Conservation (phyloP, 23 red algal genomes). For the Pyropia yezoensis region DNA sequence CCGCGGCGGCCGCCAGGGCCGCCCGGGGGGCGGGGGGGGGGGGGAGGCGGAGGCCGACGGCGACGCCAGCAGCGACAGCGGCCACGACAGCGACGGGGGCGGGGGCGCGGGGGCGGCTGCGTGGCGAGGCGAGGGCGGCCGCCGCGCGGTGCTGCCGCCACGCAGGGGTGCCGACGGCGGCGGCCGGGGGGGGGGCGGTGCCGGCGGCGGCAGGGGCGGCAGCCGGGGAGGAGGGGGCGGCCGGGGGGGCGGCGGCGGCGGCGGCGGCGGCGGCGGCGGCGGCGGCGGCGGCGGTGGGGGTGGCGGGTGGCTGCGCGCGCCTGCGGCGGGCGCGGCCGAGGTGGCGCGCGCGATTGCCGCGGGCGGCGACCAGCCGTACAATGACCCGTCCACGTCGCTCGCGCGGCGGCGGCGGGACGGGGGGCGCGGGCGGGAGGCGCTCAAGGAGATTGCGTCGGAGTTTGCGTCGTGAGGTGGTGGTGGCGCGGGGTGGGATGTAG, state of each 20-base stretch:
- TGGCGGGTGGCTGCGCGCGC: background rate
- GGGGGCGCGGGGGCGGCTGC: background rate
- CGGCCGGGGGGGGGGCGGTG: no score
- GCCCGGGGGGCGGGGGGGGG: background rate
- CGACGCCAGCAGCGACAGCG: slow-evolving; percentile 6
- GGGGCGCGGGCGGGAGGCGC: slow-evolving; percentile 38
- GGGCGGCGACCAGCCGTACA: slow-evolving; percentile 47
- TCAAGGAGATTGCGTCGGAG: slow-evolving; percentile 57
- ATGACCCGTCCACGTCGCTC: slow-evolving; percentile 37
- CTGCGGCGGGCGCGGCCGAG: slow-evolving; percentile 7
- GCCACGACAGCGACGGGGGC: background rate
- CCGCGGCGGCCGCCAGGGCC: background rate
- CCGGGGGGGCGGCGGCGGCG: background rate
- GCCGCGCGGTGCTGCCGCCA: no score
- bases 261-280: no score
- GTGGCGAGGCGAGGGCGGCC: no score
- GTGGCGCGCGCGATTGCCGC: slow-evolving; percentile 57
- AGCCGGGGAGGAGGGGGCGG: slow-evolving; percentile 19
- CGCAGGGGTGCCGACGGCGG: no score
- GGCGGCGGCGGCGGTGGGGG: no score
- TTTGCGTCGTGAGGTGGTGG: slow-evolving; percentile 13
- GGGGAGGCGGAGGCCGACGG: background rate
- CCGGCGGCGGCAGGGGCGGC: background rate
- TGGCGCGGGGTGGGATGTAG: no score
- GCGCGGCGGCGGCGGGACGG: slow-evolving; percentile 49